These are phyloP conservation scores for Kodamaea ohmeri DNA, from an alignment of 1,139 yeast genomes.

Conservation along the genomic window DNA sequence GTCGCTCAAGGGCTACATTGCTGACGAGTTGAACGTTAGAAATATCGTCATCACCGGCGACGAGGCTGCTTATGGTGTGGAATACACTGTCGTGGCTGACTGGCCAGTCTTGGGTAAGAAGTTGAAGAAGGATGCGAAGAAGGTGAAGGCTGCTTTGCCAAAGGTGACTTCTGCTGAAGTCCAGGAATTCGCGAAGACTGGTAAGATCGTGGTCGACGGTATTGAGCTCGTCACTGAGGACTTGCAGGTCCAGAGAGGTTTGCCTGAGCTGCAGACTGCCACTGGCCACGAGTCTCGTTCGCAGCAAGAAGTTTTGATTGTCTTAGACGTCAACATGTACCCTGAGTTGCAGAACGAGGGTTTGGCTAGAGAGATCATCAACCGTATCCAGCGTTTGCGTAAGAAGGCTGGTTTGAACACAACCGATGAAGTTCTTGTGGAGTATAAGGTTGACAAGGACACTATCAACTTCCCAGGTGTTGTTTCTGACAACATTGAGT, in stretches of 20 bases:
- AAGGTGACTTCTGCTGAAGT: slow-evolving; percentile 76
- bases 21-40: slow-evolving; percentile 90
- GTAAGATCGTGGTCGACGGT: slow-evolving; percentile 82
- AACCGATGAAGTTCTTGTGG: slow-evolving; percentile 91
- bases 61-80: slow-evolving; percentile 88
- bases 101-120: slow-evolving; percentile 99
- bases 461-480: slow-evolving; percentile 67
- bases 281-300: slow-evolving; percentile 84
- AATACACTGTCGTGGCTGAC: slow-evolving; percentile 93
- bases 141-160: slow-evolving; percentile 93
- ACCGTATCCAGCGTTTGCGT: slow-evolving; percentile 96
- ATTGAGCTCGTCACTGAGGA: slow-evolving; percentile 86
- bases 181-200: slow-evolving; percentile 66
- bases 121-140: slow-evolving; percentile 88
- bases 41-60: slow-evolving; percentile 85
- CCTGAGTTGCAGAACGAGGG: slow-evolving; percentile 93
- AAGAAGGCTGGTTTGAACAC: slow-evolving; percentile 94
- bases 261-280: slow-evolving; percentile 57
- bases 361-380: slow-evolving; percentile 90
- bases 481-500: slow-evolving; percentile 59
- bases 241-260: slow-evolving; percentile 83
- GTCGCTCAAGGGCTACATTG: slow-evolving; percentile 72
- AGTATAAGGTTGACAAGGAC: slow-evolving; percentile 70
- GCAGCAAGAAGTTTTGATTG: slow-evolving; percentile 83
- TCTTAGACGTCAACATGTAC: slow-evolving; percentile 83